phyloP scores from a whole-genome alignment of 23 red algal genomes.

The Gracilaria domingensis region DNA sequence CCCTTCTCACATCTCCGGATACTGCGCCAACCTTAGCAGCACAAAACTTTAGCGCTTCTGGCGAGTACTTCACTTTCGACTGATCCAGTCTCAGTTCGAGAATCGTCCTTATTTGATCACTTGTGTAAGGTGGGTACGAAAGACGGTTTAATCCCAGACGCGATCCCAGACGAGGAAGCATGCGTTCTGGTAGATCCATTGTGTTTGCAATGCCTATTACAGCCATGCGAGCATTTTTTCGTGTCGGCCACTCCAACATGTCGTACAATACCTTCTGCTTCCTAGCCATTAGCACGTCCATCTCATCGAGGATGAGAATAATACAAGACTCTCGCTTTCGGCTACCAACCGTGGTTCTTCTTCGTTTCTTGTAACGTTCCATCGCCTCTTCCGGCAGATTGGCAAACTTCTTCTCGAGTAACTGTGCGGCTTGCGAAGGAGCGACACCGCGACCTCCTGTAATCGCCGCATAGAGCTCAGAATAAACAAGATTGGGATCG shows the following conservation, averaged over 20 bases:
- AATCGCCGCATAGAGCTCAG: constrained; percentile 63
- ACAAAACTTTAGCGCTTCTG: constrained; percentile 75
- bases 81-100: constrained; percentile 49
- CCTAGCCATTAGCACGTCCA: constrained; percentile 88
- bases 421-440: constrained; percentile 39
- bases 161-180: constrained; percentile 85
- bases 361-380: constrained; percentile 5
- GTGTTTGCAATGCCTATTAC: constrained; percentile 97
- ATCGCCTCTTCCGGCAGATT: constrained; percentile 36
- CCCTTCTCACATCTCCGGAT: constrained; percentile 92
- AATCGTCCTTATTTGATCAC: constrained; percentile 81
- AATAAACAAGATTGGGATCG: constrained; percentile 84
- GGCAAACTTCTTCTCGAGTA: constrained; percentile 63
- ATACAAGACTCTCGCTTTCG: constrained; percentile 46
- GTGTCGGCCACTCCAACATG: constrained; percentile 93
- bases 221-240: constrained; percentile 67
- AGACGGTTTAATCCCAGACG: constrained; percentile 88
- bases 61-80: constrained; percentile 2
- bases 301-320: constrained; percentile 94
- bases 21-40: constrained; percentile 84
- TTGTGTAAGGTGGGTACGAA: constrained; percentile 85
- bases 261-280: constrained; percentile 89
- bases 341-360: neutral
- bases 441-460: constrained; percentile 1
- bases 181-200: constrained; percentile 96